A percentile compares a stretch with the other conserved stretches of the same genome.
Evolutionary conservation across 257 asterid genomes (phyloP).

Genomic region (Fraxinus excelsior): DNA sequence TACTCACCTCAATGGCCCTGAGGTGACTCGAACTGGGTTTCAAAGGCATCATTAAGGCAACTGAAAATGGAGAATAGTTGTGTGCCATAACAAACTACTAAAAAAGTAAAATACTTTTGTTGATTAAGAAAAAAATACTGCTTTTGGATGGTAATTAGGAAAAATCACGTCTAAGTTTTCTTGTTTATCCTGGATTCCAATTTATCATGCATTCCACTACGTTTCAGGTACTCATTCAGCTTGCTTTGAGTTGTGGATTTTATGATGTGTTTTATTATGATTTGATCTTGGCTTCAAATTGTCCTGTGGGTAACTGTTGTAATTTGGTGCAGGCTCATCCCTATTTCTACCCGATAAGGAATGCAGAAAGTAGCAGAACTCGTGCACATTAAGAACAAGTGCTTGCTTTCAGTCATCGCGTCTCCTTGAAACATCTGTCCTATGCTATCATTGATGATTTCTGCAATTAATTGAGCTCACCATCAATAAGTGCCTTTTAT

Average conservation of each 20-base stretch:
- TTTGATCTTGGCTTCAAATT: neutral
- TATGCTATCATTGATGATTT: constrained; percentile 22
- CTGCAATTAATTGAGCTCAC: constrained; percentile 23
- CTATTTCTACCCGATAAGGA: constrained; percentile 75
- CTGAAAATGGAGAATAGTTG: neutral
- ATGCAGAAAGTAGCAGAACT: constrained; percentile 77
- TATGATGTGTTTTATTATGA: neutral
- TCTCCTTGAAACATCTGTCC: constrained; percentile 14
- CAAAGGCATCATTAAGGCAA: neutral
- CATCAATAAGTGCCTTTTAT: neutral
- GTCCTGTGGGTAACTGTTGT: neutral
- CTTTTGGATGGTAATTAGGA: neutral
- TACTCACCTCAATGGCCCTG: too few species aligned
- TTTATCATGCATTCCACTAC: neutral
- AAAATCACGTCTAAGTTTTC: neutral
- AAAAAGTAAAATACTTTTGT: neutral
- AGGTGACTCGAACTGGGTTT: too few species aligned
- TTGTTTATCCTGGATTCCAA: neutral
- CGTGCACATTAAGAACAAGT: constrained; percentile 52
- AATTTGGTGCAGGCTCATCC: constrained; percentile 79
- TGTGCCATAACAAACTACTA: neutral
- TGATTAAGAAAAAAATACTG: neutral
- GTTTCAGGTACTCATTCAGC: neutral
- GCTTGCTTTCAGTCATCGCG: constrained; percentile 12
- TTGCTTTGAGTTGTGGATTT: neutral